Percentiles rank a stretch among this genome's conserved stretches.
phyloP scores from a whole-genome alignment of 495 filamentous ascomycete species.

The Glonium stellatum region DNA sequence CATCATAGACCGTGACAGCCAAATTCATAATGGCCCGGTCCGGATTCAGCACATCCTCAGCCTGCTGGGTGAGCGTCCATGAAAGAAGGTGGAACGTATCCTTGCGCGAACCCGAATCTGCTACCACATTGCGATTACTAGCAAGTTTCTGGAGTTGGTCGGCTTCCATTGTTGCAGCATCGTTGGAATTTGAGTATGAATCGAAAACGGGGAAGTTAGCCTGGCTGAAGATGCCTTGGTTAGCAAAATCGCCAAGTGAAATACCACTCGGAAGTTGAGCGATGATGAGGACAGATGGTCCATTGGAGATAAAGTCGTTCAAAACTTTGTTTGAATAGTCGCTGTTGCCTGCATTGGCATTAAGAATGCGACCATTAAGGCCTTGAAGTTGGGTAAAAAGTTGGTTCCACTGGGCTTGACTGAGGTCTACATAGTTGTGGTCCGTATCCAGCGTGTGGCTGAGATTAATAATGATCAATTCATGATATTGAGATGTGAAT shows the following conservation, averaged over 20 bases:
- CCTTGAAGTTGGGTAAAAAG: constrained; percentile 24
- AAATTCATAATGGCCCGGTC: constrained; percentile 27
- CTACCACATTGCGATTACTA: constrained; percentile 18
- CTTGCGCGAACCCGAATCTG: constrained; percentile 11
- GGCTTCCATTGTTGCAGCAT: constrained; percentile 15
- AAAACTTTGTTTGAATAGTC: constrained; percentile 19
- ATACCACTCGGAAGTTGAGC: constrained; percentile 21
- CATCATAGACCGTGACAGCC: constrained; percentile 12
- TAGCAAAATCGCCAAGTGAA: constrained; percentile 17
- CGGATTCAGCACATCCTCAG: constrained; percentile 24
- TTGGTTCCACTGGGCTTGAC: constrained; percentile 26
- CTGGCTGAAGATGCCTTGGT: constrained; percentile 23
- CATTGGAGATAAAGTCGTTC: constrained; percentile 20
- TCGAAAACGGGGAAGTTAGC: constrained; percentile 26
- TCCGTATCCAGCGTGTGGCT: constrained; percentile 25
- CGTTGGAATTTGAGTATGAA: constrained; percentile 26
- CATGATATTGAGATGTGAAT: constrained; percentile 25
- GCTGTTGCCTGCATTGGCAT: constrained; percentile 14
- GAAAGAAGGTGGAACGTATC: constrained; percentile 28
- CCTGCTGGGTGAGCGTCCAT: constrained; percentile 27
- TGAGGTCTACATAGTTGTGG: constrained; percentile 21
- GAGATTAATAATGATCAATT: constrained; percentile 28
- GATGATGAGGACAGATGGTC: constrained; percentile 23
- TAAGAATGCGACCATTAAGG: constrained; percentile 19
- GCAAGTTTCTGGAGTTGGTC: constrained; percentile 27